Evolutionary conservation across 2,329 filamentous ascomycete genomes (phyloP).

Genomic region (Calonectria pauciramosa): DNA sequence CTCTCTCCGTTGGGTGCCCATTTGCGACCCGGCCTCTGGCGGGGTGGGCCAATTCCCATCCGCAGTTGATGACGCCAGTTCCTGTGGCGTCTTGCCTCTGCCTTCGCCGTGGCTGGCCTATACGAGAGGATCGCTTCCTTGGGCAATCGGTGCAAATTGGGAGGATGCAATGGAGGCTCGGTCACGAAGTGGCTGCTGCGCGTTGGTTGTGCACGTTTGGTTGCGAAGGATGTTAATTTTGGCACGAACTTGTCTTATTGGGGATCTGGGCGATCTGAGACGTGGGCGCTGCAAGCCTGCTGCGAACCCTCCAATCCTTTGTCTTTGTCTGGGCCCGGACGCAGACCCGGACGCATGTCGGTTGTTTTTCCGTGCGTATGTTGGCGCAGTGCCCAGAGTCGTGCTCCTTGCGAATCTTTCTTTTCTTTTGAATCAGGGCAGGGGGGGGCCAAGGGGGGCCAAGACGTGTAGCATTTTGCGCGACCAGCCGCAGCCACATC

Average conservation of each 20-base stretch:
- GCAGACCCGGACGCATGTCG: not conserved
- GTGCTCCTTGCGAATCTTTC: not conserved
- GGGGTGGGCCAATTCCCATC: too few relatives aligned
- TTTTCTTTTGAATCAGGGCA: not conserved
- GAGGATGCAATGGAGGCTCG: not conserved
- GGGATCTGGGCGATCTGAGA: not conserved
- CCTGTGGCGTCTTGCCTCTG: not conserved
- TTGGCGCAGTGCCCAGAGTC: not conserved
- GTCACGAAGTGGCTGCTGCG: not conserved
- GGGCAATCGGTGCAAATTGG: not conserved
- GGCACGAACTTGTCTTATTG: not conserved
- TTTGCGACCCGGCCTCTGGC: not conserved
- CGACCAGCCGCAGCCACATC: conserved; percentile 2
- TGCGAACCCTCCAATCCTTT: not conserved
- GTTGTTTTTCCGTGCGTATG: not conserved
- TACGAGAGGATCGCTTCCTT: not conserved
- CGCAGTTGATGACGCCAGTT: too few relatives aligned
- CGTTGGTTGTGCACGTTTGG: not conserved
- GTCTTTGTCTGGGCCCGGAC: too few relatives aligned
- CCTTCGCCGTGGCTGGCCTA: not conserved
- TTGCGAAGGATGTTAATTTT: not conserved
- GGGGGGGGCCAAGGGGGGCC: not conserved
- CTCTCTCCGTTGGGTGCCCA: not conserved
- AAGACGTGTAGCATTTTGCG: not conserved
- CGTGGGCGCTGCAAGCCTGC: not conserved